phyloP scores from a whole-genome alignment of 169 alveolate genomes.

The Cryptosporidium felis region DNA sequence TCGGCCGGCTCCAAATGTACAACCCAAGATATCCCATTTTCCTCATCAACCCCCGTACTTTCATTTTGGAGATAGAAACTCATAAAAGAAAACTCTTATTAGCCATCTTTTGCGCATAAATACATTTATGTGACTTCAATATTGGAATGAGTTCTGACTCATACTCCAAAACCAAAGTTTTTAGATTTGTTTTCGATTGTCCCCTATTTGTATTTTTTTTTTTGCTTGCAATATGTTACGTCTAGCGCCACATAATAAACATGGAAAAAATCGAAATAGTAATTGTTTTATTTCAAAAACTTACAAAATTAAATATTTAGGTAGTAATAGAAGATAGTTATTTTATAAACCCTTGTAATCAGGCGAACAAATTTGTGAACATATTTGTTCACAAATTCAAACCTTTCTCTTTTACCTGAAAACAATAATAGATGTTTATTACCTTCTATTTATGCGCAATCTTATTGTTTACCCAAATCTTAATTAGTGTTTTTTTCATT shows the following conservation, averaged over 20 bases:
- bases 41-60: constrained; percentile 58
- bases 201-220: constrained; percentile 37
- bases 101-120: neutral
- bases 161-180: constrained; percentile 3
- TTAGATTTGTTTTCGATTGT: neutral
- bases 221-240: constrained; percentile 47
- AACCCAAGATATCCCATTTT: constrained; percentile 37
- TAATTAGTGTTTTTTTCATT: too few species aligned
- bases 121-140: neutral
- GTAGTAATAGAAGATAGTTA: too few species aligned
- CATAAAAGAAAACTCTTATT: constrained; percentile 24
- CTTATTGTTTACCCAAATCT: too few species aligned
- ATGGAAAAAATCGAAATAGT: too few species aligned
- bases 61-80: constrained; percentile 65
- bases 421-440: too few species aligned
- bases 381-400: too few species aligned
- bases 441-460: too few species aligned
- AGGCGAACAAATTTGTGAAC: too few species aligned
- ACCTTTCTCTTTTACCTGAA: too few species aligned
- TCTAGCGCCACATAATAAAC: constrained; percentile 71
- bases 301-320: too few species aligned
- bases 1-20: constrained; percentile 57
- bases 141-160: neutral
- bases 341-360: too few species aligned
- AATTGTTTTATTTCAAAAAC: too few species aligned